These are phyloP conservation scores for Podospora fimiseda DNA, from an alignment of 495 filamentous ascomycete species.

Conservation along the genomic window DNA sequence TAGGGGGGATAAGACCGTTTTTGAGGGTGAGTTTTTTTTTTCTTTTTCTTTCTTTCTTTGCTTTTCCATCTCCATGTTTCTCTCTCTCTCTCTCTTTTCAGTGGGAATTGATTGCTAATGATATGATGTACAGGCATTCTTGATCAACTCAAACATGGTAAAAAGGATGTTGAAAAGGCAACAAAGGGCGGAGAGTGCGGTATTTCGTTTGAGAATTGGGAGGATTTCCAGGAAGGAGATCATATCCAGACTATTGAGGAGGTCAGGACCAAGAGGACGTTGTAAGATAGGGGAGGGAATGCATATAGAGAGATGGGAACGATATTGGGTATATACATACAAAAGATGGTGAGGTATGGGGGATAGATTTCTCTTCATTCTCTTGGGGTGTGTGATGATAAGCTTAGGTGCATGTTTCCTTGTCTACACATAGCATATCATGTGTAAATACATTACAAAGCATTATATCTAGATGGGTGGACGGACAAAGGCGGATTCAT, in stretches of 20 bases:
- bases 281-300: slow-evolving; percentile 39
- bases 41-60: background rate
- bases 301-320: background rate
- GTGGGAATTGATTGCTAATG: slow-evolving; percentile 11
- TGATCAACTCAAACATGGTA: slow-evolving; percentile 77
- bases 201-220: slow-evolving; percentile 75
- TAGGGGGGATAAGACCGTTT: slow-evolving; percentile 60
- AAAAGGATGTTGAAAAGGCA: slow-evolving; percentile 85
- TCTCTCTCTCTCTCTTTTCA: background rate
- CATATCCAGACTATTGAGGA: slow-evolving; percentile 82
- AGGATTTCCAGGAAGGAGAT: slow-evolving; percentile 73
- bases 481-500: too few relatives aligned
- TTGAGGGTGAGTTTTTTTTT: slow-evolving; percentile 59
- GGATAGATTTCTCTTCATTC: too few relatives aligned
- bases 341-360: too few relatives aligned
- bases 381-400: too few relatives aligned
- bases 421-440: too few relatives aligned
- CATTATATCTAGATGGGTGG: too few relatives aligned
- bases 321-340: background rate
- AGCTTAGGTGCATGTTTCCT: too few relatives aligned
- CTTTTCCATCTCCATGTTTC: too few relatives aligned
- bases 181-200: slow-evolving; percentile 90
- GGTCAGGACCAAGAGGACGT: slow-evolving; percentile 59
- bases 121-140: slow-evolving; percentile 54
- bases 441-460: too few relatives aligned